Percentiles rank a stretch among this genome's conserved stretches.
phyloP scores from a whole-genome alignment of 768 basidiomycete species.

The Tephrocybe rancida region DNA sequence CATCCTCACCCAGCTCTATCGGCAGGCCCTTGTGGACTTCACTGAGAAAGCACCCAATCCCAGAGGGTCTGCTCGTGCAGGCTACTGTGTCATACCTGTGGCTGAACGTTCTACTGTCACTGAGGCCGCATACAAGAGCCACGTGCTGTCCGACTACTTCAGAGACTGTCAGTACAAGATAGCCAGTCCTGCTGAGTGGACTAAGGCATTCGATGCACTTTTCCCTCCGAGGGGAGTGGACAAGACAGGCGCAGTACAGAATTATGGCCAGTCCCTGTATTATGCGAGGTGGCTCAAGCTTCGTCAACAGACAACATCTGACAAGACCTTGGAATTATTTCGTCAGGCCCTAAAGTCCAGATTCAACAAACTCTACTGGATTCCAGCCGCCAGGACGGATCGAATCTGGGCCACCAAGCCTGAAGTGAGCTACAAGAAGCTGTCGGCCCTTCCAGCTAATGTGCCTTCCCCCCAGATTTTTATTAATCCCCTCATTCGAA shows the following conservation, averaged over 20 bases:
- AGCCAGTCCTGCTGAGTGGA: slow-evolving; percentile 12
- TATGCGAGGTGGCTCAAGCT: slow-evolving; percentile 12
- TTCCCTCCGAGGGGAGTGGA: slow-evolving; percentile 11
- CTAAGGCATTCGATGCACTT: slow-evolving; percentile 13
- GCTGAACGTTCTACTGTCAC: slow-evolving; percentile 1
- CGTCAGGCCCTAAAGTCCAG: slow-evolving; percentile 4
- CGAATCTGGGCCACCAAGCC: slow-evolving; percentile 17
- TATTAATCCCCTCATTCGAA: not conserved
- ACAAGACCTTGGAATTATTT: not conserved
- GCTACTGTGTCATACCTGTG: slow-evolving; percentile 14
- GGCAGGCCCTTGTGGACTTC: slow-evolving; percentile 25
- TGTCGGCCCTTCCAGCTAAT: not conserved
- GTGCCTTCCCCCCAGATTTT: not conserved
- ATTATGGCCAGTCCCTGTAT: slow-evolving; percentile 12
- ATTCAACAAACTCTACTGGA: slow-evolving; percentile 20
- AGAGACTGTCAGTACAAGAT: slow-evolving; percentile 16
- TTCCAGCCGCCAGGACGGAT: slow-evolving; percentile 19
- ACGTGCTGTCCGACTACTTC: slow-evolving; percentile 14
- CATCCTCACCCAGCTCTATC: slow-evolving; percentile 19
- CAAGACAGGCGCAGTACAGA: slow-evolving; percentile 7
- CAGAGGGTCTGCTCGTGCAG: not conserved
- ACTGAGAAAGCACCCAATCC: slow-evolving; percentile 20
- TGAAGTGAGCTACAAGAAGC: not conserved
- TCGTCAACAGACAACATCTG: not conserved
- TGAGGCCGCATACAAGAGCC: slow-evolving; percentile 17